Evolutionary conservation across 805 yeast species (phyloP), one percentile per base, ranked within the genome.

Genomic region (Isabelozyma heimii): DNA sequence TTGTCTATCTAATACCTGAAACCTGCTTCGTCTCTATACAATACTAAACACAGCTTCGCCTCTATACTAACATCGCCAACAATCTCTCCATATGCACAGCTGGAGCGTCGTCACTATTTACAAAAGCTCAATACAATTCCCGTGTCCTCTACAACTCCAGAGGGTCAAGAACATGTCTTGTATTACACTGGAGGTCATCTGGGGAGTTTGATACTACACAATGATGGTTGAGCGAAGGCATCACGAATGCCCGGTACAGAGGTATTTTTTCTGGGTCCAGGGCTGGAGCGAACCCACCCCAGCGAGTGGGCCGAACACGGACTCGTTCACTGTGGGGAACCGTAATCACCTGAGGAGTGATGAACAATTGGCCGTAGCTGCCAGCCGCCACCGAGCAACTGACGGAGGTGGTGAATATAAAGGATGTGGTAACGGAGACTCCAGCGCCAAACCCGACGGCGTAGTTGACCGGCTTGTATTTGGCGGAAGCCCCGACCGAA

Each of bases 351-450:
- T 42, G 48, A 4, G 59, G 56, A 35, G 47, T 47, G n/a, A 58
- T 50, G 39, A 50, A 51, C 14, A 59, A 8, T 37, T 56, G 58
- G 1, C 57, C 61, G 43, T 45, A 47, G 37, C 52, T 47, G 7
- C 61, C 61, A 15, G 45, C 39, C 8, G 39, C 52, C n/a, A 51
- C 47, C 27, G 44, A 40, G 45, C 63, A 59, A 17, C 48, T 47
- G n/a, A 45, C 49, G 14, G 49, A 15, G 2, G 51, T 49, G 3
- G 47, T 13, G 42, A 15, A 53, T 8, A 51, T 27, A 13, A 42
- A 47, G 10, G 47, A 43, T 3, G 52, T 39, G 12, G 48, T 46
- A 2, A 53, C 52, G 33, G 40, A 37, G 6, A 51, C 5, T 1
- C 54, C 60, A 1, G 50, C 10, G 13, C 37, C 30, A 9, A 45